Conservation (phyloP, 1,139 yeast species). For the Sugiyamaella novakii region DNA sequence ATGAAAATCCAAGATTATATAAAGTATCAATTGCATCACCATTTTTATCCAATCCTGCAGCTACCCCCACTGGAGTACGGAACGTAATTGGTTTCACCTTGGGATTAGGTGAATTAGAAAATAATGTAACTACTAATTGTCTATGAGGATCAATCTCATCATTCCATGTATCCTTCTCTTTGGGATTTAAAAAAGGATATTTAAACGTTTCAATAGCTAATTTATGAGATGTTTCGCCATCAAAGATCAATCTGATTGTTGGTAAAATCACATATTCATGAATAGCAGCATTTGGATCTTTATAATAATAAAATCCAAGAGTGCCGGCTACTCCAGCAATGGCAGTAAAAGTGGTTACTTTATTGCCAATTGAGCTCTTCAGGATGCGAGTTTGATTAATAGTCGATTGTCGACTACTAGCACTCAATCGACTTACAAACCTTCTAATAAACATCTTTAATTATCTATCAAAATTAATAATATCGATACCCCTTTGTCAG, state of each 20-base stretch:
- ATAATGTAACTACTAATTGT: constrained; percentile 38
- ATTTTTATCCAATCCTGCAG: constrained; percentile 95
- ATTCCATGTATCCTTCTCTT: constrained; percentile 38
- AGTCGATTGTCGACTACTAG: neutral
- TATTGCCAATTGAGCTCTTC: constrained; percentile 26
- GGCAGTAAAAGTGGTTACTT: constrained; percentile 32
- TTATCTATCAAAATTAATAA: too few relatives aligned
- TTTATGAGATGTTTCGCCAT: constrained; percentile 83
- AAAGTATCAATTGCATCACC: constrained; percentile 91
- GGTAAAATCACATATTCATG: constrained; percentile 86
- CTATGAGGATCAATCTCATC: constrained; percentile 38
- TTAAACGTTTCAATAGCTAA: constrained; percentile 72
- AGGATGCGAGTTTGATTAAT: neutral
- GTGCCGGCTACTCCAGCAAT: constrained; percentile 44
- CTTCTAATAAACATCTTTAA: constrained; percentile 3
- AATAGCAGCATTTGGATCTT: constrained; percentile 79
- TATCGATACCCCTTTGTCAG: neutral
- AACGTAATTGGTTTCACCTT: constrained; percentile 45
- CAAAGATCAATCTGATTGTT: constrained; percentile 64
- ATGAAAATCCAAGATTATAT: constrained; percentile 77
- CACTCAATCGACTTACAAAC: neutral
- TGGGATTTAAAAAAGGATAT: constrained; percentile 44
- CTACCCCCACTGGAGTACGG: constrained; percentile 83
- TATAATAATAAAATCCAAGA: constrained; percentile 48
- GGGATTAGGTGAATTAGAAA: constrained; percentile 36